Conservation (phyloP, 2,329 filamentous ascomycete genomes). For the Talaromyces sp. region DNA sequence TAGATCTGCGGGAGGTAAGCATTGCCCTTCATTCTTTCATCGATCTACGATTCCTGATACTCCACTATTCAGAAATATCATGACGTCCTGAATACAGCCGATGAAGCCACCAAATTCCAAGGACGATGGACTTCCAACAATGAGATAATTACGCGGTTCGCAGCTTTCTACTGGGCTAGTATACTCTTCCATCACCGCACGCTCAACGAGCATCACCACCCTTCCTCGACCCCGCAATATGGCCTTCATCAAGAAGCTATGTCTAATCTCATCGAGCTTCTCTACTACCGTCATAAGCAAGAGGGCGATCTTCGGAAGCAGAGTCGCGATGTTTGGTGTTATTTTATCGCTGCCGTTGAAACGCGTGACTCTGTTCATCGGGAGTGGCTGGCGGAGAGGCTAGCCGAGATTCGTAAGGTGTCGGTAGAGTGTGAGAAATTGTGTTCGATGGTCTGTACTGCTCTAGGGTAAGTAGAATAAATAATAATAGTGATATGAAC, state of each 20-base stretch:
- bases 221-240: background rate
- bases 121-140: background rate
- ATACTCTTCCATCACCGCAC: slow-evolving; percentile 8
- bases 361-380: slow-evolving; percentile 11
- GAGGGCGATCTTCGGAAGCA: slow-evolving; percentile 3
- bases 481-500: too few species aligned
- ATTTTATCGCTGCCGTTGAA: slow-evolving; percentile 4
- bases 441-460: background rate
- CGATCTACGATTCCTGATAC: background rate
- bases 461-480: background rate
- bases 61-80: background rate
- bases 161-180: slow-evolving; percentile 6
- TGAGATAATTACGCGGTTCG: background rate
- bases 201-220: background rate
- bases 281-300: slow-evolving; percentile 6
- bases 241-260: slow-evolving; percentile 1
- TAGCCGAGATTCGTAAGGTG: slow-evolving; percentile 9
- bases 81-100: slow-evolving; percentile 1
- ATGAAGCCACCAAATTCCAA: background rate
- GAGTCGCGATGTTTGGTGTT: slow-evolving; percentile 12
- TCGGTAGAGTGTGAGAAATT: slow-evolving; percentile 7
- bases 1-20: slow-evolving; percentile 6
- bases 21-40: background rate
- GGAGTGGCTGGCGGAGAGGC: slow-evolving; percentile 6
- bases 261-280: background rate